These are phyloP conservation scores for Suhomyces sp. DNA, from an alignment of 805 yeast genomes.

Conservation along the genomic window DNA sequence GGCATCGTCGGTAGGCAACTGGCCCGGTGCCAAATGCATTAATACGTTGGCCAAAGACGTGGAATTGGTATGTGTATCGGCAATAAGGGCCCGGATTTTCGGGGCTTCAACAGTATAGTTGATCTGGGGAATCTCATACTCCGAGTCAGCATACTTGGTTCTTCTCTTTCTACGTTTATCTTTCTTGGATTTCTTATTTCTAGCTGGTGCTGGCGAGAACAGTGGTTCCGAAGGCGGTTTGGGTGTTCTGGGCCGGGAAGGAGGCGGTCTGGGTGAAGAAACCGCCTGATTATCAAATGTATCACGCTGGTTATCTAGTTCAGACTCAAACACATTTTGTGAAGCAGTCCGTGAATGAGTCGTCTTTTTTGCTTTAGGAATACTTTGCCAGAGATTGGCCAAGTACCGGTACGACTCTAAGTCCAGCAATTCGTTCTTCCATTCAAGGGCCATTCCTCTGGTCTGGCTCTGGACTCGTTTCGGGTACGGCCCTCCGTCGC, in stretches of 20 bases:
- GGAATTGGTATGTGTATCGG: slow-evolving; percentile 73
- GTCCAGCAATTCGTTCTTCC: slow-evolving; percentile 61
- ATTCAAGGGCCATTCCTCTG: slow-evolving; percentile 53
- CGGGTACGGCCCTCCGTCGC: slow-evolving; percentile 35
- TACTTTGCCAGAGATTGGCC: slow-evolving; percentile 42
- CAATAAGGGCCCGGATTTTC: slow-evolving; percentile 61
- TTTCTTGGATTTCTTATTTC: slow-evolving; percentile 6
- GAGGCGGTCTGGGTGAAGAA: background rate
- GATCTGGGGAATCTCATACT: slow-evolving; percentile 64
- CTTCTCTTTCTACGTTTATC: slow-evolving; percentile 7
- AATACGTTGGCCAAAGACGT: slow-evolving; percentile 60
- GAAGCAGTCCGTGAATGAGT: background rate
- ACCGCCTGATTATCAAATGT: no score
- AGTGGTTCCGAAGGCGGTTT: background rate
- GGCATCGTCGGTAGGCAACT: slow-evolving; percentile 60
- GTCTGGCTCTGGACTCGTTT: slow-evolving; percentile 46
- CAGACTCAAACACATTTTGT: slow-evolving; percentile 4
- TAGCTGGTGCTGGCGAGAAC: slow-evolving; percentile 7
- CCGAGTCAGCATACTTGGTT: slow-evolving; percentile 41
- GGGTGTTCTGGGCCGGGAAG: background rate
- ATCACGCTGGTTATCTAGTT: background rate
- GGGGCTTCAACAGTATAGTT: slow-evolving; percentile 71
- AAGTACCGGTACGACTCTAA: slow-evolving; percentile 48
- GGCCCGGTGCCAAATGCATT: slow-evolving; percentile 40
- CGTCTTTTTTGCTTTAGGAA: slow-evolving; percentile 32